These are phyloP conservation scores for Saccharomycopsis javanensis DNA, from an alignment of 805 yeast species.

Conservation along the genomic window DNA sequence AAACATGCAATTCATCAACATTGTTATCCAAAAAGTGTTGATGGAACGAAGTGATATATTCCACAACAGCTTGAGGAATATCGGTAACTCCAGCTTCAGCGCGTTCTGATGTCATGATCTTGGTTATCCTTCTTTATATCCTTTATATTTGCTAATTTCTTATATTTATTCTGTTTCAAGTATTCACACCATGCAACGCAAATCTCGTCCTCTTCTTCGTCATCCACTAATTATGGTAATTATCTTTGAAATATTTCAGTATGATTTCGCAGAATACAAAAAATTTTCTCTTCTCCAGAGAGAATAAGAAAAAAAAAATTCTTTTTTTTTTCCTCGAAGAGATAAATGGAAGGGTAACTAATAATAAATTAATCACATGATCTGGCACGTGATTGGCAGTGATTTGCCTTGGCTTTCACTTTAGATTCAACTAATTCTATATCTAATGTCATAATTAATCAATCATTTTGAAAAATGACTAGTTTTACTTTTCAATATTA, in stretches of 20 bases:
- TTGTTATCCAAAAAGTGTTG: slow-evolving; percentile 35
- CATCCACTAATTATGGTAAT: neutral
- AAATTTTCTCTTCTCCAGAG: neutral
- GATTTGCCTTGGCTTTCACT: too few species aligned
- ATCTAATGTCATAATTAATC: too few species aligned
- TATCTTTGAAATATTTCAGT: neutral
- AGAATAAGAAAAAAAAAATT: neutral
- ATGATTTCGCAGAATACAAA: neutral
- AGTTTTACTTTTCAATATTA: too few species aligned
- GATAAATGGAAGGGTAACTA: neutral
- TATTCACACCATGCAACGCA: too few species aligned
- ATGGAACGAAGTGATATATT: slow-evolving; percentile 35
- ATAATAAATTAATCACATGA: too few species aligned
- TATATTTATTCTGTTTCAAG: too few species aligned
- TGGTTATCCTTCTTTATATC: too few species aligned
- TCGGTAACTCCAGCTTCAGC: neutral
- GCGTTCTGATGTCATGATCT: neutral
- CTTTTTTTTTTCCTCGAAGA: neutral
- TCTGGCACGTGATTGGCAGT: too few species aligned
- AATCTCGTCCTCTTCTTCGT: neutral
- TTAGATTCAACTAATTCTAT: too few species aligned
- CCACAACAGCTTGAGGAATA: slow-evolving; percentile 35
- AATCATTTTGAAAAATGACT: too few species aligned
- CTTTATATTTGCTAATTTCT: too few species aligned
- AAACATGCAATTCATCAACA: slow-evolving; percentile 33